Base-by-base conservation (phyloP, 176 grass and related monocot species). In the Aegilops bicornis region DNA sequence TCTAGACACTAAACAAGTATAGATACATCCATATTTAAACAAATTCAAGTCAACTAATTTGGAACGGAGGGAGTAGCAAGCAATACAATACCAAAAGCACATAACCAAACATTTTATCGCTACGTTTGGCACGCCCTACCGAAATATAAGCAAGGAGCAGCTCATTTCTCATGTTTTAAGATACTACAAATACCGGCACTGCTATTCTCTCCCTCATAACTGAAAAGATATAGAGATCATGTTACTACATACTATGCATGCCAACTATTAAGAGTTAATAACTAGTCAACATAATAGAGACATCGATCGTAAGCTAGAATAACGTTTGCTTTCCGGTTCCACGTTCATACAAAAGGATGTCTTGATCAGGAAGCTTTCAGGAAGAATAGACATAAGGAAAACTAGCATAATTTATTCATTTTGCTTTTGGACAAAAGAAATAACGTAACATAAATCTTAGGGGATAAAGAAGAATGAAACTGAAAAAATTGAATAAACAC, bases 141-240 rank as follows among this genome's bases (percentile, higher is more conserved):
- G 37, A 86, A 59, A 79, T 36, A 73, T 25, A 59, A 50, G 35
- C 40, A 85, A 78, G 75, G 23, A 37, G 36, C 32, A 58, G 47
- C 10, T 69, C 74, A 32, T 69, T 79, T 42, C 30, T 31, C 75
- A 69, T 69, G 63, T 79, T 78, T 78, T n/a, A 16, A 58, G 47
- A 58, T 42, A 69, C 19, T 78, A 54, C 50, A 54, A 19, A 33
- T 68, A 25, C 12, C 14, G 2, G 37, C 66, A 79, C 10, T 47
- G 37, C 24, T 65, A 27, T 59, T 69, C 43, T 68, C 31, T 54
- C 43, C 73, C 43, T 85, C 64, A 24, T 35, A 75, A 64, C 39
- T 62, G 35, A 17, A 73, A 62, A 76, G 8, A 1, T 54, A 56
- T 35, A 85, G 47, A 54, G 3, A 16, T 20, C 22, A 79, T 64